Percentiles rank a stretch among this genome's conserved stretches.
phyloP scores from a whole-genome alignment of 73 alveolate species.

The Uronychia binucleata region DNA sequence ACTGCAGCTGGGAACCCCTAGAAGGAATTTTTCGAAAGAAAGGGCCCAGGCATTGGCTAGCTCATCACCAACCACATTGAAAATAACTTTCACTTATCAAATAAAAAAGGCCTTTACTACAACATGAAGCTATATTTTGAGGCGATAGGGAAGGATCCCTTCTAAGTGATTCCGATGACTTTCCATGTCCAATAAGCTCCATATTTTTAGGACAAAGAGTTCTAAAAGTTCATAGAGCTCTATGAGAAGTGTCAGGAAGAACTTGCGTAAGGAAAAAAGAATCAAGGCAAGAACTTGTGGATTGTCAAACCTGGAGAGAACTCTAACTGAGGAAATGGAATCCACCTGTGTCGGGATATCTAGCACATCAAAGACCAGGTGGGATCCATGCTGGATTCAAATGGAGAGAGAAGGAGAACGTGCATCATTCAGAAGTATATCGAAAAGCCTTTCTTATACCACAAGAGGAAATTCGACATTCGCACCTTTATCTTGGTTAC shows the following conservation, averaged over 20 bases:
- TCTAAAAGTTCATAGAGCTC: neutral
- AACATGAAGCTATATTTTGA: neutral
- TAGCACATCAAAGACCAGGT: slow-evolving; percentile 35
- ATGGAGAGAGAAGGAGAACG: slow-evolving; percentile 1
- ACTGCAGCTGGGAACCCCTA: neutral
- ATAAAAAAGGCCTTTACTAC: neutral
- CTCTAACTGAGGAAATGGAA: slow-evolving; percentile 74
- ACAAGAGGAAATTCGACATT: slow-evolving; percentile 74
- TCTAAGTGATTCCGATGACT: neutral
- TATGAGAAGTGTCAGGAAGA: neutral
- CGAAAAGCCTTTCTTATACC: slow-evolving; percentile 65
- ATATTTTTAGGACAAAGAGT: neutral
- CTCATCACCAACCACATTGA: neutral
- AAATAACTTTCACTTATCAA: neutral
- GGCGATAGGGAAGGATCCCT: neutral
- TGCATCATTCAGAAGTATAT: slow-evolving; percentile 71
- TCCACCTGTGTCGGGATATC: slow-evolving; percentile 38
- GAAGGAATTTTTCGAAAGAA: neutral
- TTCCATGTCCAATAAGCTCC: neutral
- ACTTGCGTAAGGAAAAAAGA: neutral
- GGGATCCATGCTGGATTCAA: neutral
- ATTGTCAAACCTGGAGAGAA: slow-evolving; percentile 81
- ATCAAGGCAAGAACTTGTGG: slow-evolving; percentile 78
- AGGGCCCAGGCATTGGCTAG: neutral
- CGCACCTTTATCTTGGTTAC: slow-evolving; percentile 64